Conservation (phyloP, 257 asterid genomes). For the Solanum commersonii region DNA sequence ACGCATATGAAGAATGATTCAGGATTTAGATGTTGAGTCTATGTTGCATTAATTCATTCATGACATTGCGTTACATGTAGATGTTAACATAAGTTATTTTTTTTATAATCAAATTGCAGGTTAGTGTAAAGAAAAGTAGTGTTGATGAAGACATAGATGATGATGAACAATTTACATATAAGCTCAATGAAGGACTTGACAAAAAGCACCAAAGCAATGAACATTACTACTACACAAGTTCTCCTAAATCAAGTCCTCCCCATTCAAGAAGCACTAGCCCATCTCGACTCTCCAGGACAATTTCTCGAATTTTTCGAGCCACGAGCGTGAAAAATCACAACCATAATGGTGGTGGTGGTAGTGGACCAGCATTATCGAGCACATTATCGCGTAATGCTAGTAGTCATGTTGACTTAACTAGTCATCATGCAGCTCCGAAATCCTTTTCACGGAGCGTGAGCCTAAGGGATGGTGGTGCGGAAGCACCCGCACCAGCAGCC, state of each 20-base stretch:
- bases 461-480: slow-evolving; percentile 11
- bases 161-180: background rate
- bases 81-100: background rate
- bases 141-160: slow-evolving; percentile 1
- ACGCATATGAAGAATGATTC: background rate
- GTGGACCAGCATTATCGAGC: background rate
- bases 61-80: background rate
- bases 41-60: background rate
- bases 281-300: slow-evolving; percentile 2
- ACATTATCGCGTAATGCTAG: background rate
- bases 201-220: slow-evolving; percentile 1
- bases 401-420: background rate
- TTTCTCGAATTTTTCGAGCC: slow-evolving; percentile 21
- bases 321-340: slow-evolving; percentile 15
- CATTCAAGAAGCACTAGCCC: slow-evolving; percentile 12
- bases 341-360: background rate
- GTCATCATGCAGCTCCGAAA: slow-evolving; percentile 6
- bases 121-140: background rate
- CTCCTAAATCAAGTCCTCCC: slow-evolving; percentile 29
- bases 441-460: slow-evolving; percentile 21
- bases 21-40: background rate
- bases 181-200: background rate
- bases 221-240: slow-evolving; percentile 1
- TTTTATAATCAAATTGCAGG: slow-evolving; percentile 12
- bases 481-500: background rate